Conservation (phyloP, 192 early-diverging fungal species). For the Coemansia sp. region DNA sequence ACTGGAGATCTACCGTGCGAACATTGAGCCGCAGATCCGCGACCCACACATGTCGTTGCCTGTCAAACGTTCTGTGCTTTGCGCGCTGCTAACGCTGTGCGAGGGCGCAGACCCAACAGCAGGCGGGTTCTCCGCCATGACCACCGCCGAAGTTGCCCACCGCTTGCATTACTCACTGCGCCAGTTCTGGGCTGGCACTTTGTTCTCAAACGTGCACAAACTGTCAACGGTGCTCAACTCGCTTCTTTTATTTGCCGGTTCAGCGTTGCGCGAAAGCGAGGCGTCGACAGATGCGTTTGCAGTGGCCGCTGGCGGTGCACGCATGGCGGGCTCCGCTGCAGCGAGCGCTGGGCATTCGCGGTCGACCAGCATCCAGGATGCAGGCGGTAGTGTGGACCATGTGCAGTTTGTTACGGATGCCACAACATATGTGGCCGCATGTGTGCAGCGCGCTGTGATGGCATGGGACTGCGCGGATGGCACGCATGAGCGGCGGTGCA, state of each 20-base stretch:
- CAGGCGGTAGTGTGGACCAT: not conserved
- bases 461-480: slow-evolving; percentile 12
- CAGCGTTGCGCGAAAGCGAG: slow-evolving; percentile 47
- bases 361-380: not conserved
- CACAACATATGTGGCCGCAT: slow-evolving; percentile 28
- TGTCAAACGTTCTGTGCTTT: slow-evolving; percentile 37
- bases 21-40: slow-evolving; percentile 31
- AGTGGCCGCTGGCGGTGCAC: slow-evolving; percentile 29
- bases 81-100: slow-evolving; percentile 38
- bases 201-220: not conserved
- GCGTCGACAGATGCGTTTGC: slow-evolving; percentile 49
- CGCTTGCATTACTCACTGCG: slow-evolving; percentile 24
- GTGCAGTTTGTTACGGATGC: slow-evolving; percentile 50
- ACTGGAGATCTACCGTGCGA: slow-evolving; percentile 46
- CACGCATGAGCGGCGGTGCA: slow-evolving; percentile 7
- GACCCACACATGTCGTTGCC: slow-evolving; percentile 24
- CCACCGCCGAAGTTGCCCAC: slow-evolving; percentile 49
- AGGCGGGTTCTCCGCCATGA: slow-evolving; percentile 50
- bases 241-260: slow-evolving; percentile 39
- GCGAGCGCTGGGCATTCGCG: not conserved
- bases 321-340: not conserved
- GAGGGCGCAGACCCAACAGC: slow-evolving; percentile 33
- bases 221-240: slow-evolving; percentile 34
- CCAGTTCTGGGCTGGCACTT: slow-evolving; percentile 33
- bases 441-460: slow-evolving; percentile 23